phyloP scores from a whole-genome alignment of 345 rosid genomes.

The Angophora floribunda region DNA sequence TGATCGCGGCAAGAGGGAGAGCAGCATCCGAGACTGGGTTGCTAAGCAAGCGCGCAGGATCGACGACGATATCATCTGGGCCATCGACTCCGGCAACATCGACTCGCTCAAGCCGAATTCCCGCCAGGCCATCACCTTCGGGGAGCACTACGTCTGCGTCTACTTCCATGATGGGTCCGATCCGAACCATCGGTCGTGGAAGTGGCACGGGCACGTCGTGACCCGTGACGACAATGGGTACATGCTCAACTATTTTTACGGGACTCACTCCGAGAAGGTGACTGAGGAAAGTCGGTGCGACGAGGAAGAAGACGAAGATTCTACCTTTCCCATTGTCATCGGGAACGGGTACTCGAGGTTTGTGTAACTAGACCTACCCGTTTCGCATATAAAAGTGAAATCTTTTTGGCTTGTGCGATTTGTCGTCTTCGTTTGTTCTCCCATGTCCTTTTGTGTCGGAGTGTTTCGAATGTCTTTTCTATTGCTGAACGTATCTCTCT shows the following conservation, averaged over 20 bases:
- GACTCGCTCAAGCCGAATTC: too few species aligned
- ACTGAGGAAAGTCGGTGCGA: constrained; percentile 16
- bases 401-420: too few species aligned
- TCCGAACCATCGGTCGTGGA: constrained; percentile 90
- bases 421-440: too few species aligned
- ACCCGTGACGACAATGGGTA: constrained; percentile 75
- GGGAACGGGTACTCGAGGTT: neutral
- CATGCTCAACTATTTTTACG: constrained; percentile 83
- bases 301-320: constrained; percentile 23
- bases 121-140: too few species aligned
- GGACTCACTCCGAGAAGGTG: constrained; percentile 88
- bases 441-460: neutral
- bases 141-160: too few species aligned
- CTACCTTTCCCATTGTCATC: neutral
- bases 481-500: neutral
- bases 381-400: too few species aligned
- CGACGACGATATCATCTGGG: constrained; percentile 3
- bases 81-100: too few species aligned
- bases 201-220: constrained; percentile 99
- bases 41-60: neutral
- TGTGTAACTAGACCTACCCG: neutral
- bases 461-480: neutral
- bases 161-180: constrained; percentile 23
- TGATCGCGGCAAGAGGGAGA: neutral
- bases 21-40: too few species aligned